A percentile compares a stretch with the other conserved stretches of the same genome.
These are phyloP conservation scores for Globisporangium nunn DNA, from an alignment of 352 stramenopile genomes.

Conservation along the genomic window DNA sequence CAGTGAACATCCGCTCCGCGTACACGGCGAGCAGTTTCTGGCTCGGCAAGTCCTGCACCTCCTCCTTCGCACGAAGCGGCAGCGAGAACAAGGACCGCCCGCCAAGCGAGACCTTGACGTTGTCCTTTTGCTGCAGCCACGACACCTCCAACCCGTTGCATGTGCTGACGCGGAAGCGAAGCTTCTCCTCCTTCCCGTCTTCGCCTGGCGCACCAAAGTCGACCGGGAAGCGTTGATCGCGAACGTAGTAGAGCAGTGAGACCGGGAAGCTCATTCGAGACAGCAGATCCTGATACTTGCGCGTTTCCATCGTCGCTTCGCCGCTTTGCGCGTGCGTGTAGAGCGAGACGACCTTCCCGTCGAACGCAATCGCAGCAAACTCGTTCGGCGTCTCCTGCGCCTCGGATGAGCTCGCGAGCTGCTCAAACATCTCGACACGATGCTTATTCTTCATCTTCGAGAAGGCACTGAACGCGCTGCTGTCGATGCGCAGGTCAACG, in stretches of 20 bases:
- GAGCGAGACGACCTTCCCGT: constrained; percentile 48
- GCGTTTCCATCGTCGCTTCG: constrained; percentile 2
- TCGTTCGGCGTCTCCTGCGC: constrained; percentile 25
- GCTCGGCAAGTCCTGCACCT: constrained; percentile 13
- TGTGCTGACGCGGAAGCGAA: constrained; percentile 37
- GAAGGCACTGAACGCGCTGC: constrained; percentile 31
- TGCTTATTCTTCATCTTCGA: constrained; percentile 32
- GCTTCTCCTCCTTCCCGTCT: constrained; percentile 22
- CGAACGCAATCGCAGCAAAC: constrained; percentile 49
- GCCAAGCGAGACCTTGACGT: constrained; percentile 50
- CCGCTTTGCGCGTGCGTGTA: constrained; percentile 31
- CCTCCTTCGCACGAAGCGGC: constrained; percentile 31
- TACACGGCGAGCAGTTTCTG: constrained; percentile 56
- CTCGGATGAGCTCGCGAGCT: constrained; percentile 21
- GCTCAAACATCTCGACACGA: constrained; percentile 46
- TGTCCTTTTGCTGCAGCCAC: constrained; percentile 58
- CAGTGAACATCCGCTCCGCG: constrained; percentile 59
- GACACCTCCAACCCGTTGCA: constrained; percentile 34
- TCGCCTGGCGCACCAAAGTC: constrained; percentile 32
- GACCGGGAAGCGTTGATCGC: constrained; percentile 65
- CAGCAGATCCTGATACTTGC: constrained; percentile 8
- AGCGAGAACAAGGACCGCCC: constrained; percentile 62
- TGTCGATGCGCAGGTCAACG: constrained; percentile 48
- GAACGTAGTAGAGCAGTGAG: constrained; percentile 73
- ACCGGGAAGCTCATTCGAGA: constrained; percentile 59